These are phyloP conservation scores for Lodderomyces parapsilosis DNA, from an alignment of 1,139 yeast genomes.

Conservation along the genomic window DNA sequence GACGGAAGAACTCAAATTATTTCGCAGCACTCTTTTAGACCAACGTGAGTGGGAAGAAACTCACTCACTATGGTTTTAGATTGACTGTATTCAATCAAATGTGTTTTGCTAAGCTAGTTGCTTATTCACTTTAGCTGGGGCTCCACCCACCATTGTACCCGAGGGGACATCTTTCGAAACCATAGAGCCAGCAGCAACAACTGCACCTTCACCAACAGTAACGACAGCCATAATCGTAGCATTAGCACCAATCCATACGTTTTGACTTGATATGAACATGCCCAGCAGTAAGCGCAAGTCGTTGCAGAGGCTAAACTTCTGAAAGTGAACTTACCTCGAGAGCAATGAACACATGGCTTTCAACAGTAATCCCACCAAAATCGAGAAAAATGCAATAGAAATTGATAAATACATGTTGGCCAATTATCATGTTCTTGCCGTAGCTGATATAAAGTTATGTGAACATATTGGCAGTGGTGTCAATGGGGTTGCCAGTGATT, in stretches of 20 bases:
- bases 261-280: background rate
- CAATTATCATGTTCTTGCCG: background rate
- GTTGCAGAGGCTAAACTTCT: background rate
- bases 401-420: background rate
- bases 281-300: background rate
- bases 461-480: background rate
- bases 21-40: too few species aligned
- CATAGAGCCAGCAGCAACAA: constrained; percentile 32
- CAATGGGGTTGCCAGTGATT: background rate
- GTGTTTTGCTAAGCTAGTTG: constrained; percentile 14
- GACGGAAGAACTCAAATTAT: too few species aligned
- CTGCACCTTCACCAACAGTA: constrained; percentile 5
- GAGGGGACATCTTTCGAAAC: constrained; percentile 16
- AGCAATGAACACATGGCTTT: background rate
- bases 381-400: background rate
- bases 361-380: background rate
- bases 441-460: background rate
- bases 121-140: background rate
- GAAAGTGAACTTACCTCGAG: background rate
- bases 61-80: too few species aligned
- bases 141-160: background rate
- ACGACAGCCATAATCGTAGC: background rate
- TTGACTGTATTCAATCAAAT: too few species aligned
- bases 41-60: too few species aligned
- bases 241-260: background rate